Conservation (phyloP, 2,329 filamentous ascomycete species). For the Alternaria atra region DNA sequence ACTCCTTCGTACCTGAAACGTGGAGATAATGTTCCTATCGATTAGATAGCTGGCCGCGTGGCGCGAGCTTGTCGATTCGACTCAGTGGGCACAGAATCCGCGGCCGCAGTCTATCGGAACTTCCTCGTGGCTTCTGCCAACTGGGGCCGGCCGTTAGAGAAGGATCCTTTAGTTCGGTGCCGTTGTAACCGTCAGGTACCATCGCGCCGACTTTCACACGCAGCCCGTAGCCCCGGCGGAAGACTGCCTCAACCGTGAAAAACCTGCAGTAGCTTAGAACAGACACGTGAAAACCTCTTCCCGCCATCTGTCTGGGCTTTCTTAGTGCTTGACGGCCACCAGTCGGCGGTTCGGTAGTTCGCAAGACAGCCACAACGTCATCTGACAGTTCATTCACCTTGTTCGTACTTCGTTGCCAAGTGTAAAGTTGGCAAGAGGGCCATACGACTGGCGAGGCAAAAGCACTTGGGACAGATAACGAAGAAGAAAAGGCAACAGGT, state of each 20-base stretch:
- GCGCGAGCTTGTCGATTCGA: constrained; percentile 10
- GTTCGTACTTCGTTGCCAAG: constrained; percentile 2
- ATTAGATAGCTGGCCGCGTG: constrained; percentile 32
- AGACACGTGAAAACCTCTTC: constrained; percentile 10
- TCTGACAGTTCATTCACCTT: constrained; percentile 3
- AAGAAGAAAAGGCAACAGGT: constrained; percentile 2
- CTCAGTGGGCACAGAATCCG: constrained; percentile 1
- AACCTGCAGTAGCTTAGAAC: constrained; percentile 11
- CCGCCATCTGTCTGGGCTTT: constrained; percentile 6
- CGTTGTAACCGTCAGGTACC: constrained; percentile 9
- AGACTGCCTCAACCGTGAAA: constrained; percentile 4
- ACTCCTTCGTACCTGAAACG: constrained; percentile 12
- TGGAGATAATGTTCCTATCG: constrained; percentile 31
- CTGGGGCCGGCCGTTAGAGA: constrained; percentile 5
- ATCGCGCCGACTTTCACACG: constrained; percentile 1
- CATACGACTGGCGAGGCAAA: background rate
- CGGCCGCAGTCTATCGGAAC: constrained; percentile 1
- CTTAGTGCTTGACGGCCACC: constrained; percentile 2
- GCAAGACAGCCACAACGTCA: background rate
- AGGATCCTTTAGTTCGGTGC: constrained; percentile 1
- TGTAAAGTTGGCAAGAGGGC: background rate
- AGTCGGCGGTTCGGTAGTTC: constrained; percentile 6
- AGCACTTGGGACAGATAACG: background rate
- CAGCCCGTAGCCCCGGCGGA: constrained; percentile 4
- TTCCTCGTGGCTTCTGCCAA: constrained; percentile 5